Base-by-base conservation (phyloP, 2,329 filamentous ascomycete genomes). In the Pestalotiopsis sp. region DNA sequence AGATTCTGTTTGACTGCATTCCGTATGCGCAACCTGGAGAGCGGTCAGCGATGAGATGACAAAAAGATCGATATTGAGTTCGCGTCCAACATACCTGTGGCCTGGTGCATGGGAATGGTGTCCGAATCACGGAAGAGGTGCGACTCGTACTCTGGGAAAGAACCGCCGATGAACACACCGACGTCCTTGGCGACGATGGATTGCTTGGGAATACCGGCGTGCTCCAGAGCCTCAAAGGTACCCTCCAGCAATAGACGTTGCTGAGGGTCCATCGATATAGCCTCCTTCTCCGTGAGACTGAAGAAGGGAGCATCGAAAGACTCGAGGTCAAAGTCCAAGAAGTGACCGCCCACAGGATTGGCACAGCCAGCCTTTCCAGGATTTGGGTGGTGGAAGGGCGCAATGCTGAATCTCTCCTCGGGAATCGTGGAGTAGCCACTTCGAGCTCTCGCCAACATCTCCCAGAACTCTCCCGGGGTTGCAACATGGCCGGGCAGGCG, bases 271-370 rank as follows among this genome's bases (percentile, higher is more conserved):
- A 88, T 85, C 0, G 84, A 68, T n/a, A 61, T 79, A 36, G 83
- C 85, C 74, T 87, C 84, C 70, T 84, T 83, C 70, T 83, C 80
- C 0, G 84, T 85, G n/a, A 87, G 76, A 59, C 82, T 82, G 73
- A 88, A 88, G 72, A 87, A 87, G 0, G 83, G 82, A 0, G 85
- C 85, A 64, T 87, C 85, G 68, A 87, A 87, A 3, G 78, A 77
- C 7, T 80, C 77, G 31, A 84, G 76, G 68, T 87, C 84, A 23
- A 80, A 79, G 60, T 83, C 80, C 69, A 88, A 75, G 64, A 80
- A 81, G 70, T 79, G 77, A 0, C 77, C 78, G 4, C 78, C 78
- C 17, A 80, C 74, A 25, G 78, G 78, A 27, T 79, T 80, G 70
- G 79, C 73, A 39, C 70, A 76, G 17, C 77, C 80, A 80, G 41